Conservation (phyloP, 148 eudicot genomes). For the Heliosperma pusillum region DNA sequence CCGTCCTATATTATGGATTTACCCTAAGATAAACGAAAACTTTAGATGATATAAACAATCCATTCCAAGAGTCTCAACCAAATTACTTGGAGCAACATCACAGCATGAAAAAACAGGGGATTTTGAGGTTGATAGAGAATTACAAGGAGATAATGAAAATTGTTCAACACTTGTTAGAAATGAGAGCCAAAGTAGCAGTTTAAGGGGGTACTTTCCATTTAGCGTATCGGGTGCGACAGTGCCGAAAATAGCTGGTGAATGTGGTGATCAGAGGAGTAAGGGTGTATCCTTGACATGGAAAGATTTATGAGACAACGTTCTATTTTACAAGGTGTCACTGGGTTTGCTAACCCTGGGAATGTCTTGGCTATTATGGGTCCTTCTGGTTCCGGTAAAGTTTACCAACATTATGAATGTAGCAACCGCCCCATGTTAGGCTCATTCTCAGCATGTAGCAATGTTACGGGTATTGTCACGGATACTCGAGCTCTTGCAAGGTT, state of each 20-base stretch:
- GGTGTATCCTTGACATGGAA: constrained; percentile 40
- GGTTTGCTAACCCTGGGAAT: constrained; percentile 41
- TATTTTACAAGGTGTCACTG: constrained; percentile 36
- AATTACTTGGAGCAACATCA: not conserved
- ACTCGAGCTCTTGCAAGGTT: constrained; percentile 36
- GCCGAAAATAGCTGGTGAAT: not conserved
- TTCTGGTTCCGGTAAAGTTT: constrained; percentile 58
- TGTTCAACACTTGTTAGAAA: not conserved
- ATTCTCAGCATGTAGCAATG: constrained; percentile 76
- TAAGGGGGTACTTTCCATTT: not conserved
- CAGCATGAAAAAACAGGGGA: not conserved
- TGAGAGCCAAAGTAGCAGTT: not conserved
- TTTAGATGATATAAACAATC: no score
- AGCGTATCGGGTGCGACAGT: not conserved
- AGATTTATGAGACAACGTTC: constrained; percentile 32
- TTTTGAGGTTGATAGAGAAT: no score
- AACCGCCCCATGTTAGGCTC: constrained; percentile 65
- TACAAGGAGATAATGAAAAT: no score
- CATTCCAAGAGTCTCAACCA: no score
- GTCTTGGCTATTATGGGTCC: constrained; percentile 63
- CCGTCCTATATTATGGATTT: no score
- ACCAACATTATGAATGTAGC: constrained; percentile 21
- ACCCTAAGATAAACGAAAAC: no score
- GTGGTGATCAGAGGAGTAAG: not conserved
- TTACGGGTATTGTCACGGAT: constrained; percentile 49